A percentile compares a stretch with the other conserved stretches of the same genome.
Conservation (phyloP, 2,329 filamentous ascomycete genomes). For the Eutypa lata region DNA sequence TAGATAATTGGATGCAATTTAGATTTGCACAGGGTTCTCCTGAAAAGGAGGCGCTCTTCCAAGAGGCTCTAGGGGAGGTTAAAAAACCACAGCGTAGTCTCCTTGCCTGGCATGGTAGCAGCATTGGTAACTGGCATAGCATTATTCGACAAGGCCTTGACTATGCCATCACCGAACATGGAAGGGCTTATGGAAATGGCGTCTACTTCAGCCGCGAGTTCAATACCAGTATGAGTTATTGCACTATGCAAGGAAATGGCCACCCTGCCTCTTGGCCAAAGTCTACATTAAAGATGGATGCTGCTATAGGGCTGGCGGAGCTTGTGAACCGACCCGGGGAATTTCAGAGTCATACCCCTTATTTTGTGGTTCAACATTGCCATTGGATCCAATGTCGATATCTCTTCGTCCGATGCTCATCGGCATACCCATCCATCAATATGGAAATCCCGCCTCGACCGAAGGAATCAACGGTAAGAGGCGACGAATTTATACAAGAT, state of each 20-base stretch:
- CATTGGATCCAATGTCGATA: constrained; percentile 93
- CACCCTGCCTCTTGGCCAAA: constrained; percentile 54
- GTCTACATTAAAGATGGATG: constrained; percentile 58
- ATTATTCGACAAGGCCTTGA: constrained; percentile 82
- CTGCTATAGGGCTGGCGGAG: constrained; percentile 75
- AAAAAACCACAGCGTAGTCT: constrained; percentile 50
- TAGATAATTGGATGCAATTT: constrained; percentile 73
- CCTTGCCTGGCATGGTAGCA: constrained; percentile 85
- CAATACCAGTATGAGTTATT: constrained; percentile 54
- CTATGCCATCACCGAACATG: constrained; percentile 60
- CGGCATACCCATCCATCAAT: not conserved
- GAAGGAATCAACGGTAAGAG: too few relatives aligned
- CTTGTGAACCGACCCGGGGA: constrained; percentile 70
- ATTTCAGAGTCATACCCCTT: constrained; percentile 54
- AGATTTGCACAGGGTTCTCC: constrained; percentile 84
- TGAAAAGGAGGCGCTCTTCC: constrained; percentile 78
- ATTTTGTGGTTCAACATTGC: constrained; percentile 69
- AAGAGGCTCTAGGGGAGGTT: constrained; percentile 54
- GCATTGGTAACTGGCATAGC: constrained; percentile 78
- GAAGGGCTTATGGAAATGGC: constrained; percentile 72
- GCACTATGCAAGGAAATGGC: constrained; percentile 3
- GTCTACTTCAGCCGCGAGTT: constrained; percentile 72
- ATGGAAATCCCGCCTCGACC: too few relatives aligned
- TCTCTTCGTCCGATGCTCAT: constrained; percentile 53
- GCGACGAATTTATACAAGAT: constrained; percentile 21